phyloP scores from a whole-genome alignment of 257 asterid genomes.

The Dorcoceras hygrometricum region DNA sequence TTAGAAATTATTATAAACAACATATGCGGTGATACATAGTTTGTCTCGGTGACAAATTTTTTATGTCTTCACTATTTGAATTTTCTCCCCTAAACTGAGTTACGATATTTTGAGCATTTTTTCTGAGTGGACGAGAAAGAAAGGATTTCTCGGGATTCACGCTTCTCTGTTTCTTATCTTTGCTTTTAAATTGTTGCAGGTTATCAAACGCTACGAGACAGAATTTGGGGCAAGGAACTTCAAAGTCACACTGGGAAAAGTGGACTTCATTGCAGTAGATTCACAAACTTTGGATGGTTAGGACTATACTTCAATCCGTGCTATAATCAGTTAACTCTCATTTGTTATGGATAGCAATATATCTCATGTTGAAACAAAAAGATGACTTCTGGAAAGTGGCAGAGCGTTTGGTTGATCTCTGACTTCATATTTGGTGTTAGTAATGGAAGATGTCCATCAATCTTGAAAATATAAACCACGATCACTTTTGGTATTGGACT shows the following conservation, averaged over 20 bases:
- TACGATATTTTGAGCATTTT: background rate
- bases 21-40: background rate
- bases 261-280: slow-evolving; percentile 74
- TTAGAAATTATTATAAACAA: background rate
- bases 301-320: background rate
- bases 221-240: slow-evolving; percentile 81
- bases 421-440: background rate
- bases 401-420: background rate
- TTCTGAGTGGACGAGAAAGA: no score
- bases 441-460: background rate
- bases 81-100: background rate
- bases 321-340: background rate
- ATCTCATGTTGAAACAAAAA: background rate
- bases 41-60: no score
- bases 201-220: slow-evolving; percentile 65
- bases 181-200: slow-evolving; percentile 38
- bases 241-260: slow-evolving; percentile 62
- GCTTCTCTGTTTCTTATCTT: slow-evolving; percentile 11
- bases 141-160: no score
- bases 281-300: slow-evolving; percentile 94
- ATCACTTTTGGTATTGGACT: background rate
- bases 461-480: background rate
- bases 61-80: no score
- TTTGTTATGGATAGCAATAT: slow-evolving; percentile 6
- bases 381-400: background rate